These are phyloP conservation scores for Conringia planisiliqua DNA, from an alignment of 345 rosid species.

Conservation along the genomic window DNA sequence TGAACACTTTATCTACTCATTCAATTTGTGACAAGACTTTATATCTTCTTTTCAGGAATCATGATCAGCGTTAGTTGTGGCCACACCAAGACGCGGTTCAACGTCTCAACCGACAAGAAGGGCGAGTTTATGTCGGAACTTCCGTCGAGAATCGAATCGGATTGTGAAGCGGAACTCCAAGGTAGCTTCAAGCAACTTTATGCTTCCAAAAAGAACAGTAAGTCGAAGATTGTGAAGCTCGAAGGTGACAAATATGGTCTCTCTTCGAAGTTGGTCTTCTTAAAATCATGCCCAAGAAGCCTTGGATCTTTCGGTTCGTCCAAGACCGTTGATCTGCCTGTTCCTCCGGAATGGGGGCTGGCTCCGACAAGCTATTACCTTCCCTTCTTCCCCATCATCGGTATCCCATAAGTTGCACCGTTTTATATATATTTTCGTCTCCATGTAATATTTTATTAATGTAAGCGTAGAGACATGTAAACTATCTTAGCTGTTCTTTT, in stretches of 20 bases:
- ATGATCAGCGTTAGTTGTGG: constrained; percentile 62
- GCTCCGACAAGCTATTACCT: constrained; percentile 81
- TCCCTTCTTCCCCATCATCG: constrained; percentile 83
- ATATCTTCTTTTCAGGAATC: constrained; percentile 43
- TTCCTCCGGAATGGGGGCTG: constrained; percentile 83
- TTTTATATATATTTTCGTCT: neutral
- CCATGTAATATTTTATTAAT: constrained; percentile 3
- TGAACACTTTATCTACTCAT: neutral
- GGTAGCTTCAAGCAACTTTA: constrained; percentile 65
- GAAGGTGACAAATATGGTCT: constrained; percentile 38
- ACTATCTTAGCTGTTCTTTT: neutral
- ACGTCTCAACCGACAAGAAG: constrained; percentile 39
- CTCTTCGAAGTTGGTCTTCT: constrained; percentile 62
- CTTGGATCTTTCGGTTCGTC: constrained; percentile 43
- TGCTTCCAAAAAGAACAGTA: constrained; percentile 39
- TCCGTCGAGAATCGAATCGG: constrained; percentile 29
- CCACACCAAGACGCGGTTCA: constrained; percentile 36
- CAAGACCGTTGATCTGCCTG: constrained; percentile 70
- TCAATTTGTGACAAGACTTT: neutral
- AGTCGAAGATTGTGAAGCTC: constrained; percentile 46
- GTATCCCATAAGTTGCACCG: constrained; percentile 56
- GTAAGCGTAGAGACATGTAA: constrained; percentile 12
- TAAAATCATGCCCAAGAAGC: constrained; percentile 41
- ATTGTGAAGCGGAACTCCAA: constrained; percentile 55
- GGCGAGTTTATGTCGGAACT: constrained; percentile 64